These are phyloP conservation scores for Allomyces macrogynus DNA, from an alignment of 192 early-diverging fungal species.

Conservation along the genomic window DNA sequence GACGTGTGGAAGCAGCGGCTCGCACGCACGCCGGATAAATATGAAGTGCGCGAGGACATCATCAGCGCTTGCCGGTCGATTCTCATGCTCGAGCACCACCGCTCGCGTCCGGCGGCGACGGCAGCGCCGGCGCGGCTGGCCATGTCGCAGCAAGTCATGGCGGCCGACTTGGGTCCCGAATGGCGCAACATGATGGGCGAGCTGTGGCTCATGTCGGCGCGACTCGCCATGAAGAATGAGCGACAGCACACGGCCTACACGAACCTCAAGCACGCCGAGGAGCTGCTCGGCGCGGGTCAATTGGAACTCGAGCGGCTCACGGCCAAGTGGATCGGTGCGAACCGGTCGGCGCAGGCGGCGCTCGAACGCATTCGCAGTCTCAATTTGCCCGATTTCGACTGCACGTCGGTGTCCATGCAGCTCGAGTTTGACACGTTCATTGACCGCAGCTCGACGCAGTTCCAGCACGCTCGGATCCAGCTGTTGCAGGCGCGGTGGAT, in stretches of 20 bases:
- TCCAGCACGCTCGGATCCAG: slow-evolving; percentile 12
- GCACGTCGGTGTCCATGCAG: background rate
- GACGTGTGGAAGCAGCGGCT: slow-evolving; percentile 26
- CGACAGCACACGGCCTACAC: slow-evolving; percentile 34
- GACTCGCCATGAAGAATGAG: slow-evolving; percentile 27
- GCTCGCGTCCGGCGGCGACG: too few relatives aligned
- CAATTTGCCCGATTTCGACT: background rate
- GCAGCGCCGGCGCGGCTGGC: background rate
- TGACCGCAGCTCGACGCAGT: slow-evolving; percentile 3
- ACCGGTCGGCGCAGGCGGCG: background rate
- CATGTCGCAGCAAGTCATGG: background rate
- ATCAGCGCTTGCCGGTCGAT: slow-evolving; percentile 30
- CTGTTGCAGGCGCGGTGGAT: slow-evolving; percentile 30
- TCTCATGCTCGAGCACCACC: slow-evolving; percentile 12
- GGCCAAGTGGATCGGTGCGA: slow-evolving; percentile 5
- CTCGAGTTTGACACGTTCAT: slow-evolving; percentile 6
- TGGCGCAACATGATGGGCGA: slow-evolving; percentile 14
- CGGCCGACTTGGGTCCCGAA: background rate
- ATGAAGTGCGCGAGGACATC: slow-evolving; percentile 35
- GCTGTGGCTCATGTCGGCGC: slow-evolving; percentile 47
- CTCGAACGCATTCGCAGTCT: background rate
- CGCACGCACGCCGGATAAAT: slow-evolving; percentile 25
- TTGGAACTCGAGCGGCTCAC: slow-evolving; percentile 7
- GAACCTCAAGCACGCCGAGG: slow-evolving; percentile 30
- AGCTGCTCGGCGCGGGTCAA: slow-evolving; percentile 14